Base-by-base conservation (phyloP, 495 filamentous ascomycete genomes). In the Glarea lozoyensis region DNA sequence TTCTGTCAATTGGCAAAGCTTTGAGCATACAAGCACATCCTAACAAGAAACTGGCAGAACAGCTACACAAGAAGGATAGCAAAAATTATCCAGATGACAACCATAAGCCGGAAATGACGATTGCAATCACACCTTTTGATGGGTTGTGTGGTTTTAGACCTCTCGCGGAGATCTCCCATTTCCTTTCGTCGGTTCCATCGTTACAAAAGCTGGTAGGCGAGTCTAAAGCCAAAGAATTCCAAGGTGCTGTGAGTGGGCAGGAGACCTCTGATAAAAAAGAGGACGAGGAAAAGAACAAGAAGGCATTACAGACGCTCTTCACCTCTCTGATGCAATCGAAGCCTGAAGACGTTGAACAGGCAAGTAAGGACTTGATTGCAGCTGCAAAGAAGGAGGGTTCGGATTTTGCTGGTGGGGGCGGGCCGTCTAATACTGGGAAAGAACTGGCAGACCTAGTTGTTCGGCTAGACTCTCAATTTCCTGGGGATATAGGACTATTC, bases 61-160 rank as follows among this genome's bases (percentile, higher is more conserved):
- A 84, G 57, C 69, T 98, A 18, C 92, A 96, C 62, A 74, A 75
- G 18, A 74, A 73, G 47, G 92, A 98, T 54, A 75, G 86, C 13
- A 86, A 84, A 67, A 93, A 98, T 70, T 98, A 98, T 56, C 90
- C 90, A 45, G 90, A 98, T 72, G 90, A 96, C 66, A 98, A 98
- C 62, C 92, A 98, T 69, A 98, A 98, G 63, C 92, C 92, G 34
- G 92, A 98, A 63, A 98, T 98, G 92, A 84, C 90, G 42, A 94
- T 98, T 56, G 92, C 92, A 41, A 79, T 98, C 57, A 96, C 92
- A 1, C 81, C 84, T 2, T 98, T 98, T 49, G 92, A 96, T 56
- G 92, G 92, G 5, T 72, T 98, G 20, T 98, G 92, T 55, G 90
- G 92, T 12, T 98, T 98, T 69, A 78, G 92, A 12, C 92, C 92